Conservation (phyloP, 2,329 filamentous ascomycete genomes). For the Penicillium polonicum region DNA sequence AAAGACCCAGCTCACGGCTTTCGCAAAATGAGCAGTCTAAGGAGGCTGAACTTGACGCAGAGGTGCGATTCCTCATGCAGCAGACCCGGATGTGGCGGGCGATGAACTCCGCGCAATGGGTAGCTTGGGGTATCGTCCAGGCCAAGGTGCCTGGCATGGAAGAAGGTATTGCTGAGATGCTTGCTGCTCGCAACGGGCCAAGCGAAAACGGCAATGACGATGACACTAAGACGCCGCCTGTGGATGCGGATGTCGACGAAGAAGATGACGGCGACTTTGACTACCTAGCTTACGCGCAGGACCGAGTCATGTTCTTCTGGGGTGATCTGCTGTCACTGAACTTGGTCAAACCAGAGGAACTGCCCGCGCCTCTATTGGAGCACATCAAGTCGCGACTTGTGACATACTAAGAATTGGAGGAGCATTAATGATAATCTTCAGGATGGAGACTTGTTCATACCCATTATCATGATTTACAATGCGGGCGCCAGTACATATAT, state of each 20-base stretch:
- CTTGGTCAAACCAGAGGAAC: constrained; percentile 69
- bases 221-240: constrained; percentile 25
- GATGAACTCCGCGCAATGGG: constrained; percentile 86
- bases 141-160: constrained; percentile 78
- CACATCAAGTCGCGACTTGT: constrained; percentile 64
- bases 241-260: constrained; percentile 54
- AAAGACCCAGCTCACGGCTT: constrained; percentile 51
- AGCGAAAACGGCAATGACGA: constrained; percentile 18
- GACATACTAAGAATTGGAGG: constrained; percentile 52
- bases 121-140: constrained; percentile 95
- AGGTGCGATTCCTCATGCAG: constrained; percentile 68
- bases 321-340: constrained; percentile 80
- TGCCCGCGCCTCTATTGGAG: constrained; percentile 65
- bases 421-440: neutral
- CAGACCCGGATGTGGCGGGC: constrained; percentile 84
- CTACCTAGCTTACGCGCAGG: constrained; percentile 87
- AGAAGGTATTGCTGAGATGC: constrained; percentile 32
- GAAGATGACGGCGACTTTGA: constrained; percentile 85
- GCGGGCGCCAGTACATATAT: constrained; percentile 22
- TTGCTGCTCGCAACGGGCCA: constrained; percentile 14
- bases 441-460: constrained; percentile 1
- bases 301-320: constrained; percentile 91
- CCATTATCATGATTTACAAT: constrained; percentile 14
- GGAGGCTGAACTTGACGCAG: constrained; percentile 64
- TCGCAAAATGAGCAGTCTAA: constrained; percentile 60